Conservation (phyloP, 1,284 basidiomycete genomes). For the Pseudozyma sp. region DNA sequence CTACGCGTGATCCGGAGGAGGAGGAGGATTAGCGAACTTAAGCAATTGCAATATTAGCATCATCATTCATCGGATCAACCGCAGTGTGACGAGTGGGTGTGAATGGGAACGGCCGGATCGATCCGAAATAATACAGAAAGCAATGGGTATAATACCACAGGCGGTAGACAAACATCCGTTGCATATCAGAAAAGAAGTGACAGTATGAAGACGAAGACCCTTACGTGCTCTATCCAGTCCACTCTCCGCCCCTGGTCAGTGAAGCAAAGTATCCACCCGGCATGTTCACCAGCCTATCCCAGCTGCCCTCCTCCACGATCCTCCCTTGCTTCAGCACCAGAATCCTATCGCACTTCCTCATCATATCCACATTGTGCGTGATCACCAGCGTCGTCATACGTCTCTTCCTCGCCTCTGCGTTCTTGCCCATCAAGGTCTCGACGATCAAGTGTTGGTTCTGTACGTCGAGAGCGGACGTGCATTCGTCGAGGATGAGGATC, state of each 20-base stretch:
- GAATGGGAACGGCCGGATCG: neutral
- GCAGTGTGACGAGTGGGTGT: neutral
- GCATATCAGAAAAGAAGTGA: too few species aligned
- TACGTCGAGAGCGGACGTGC: constrained; percentile 86
- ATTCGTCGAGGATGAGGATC: constrained; percentile 92
- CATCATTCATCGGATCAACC: neutral
- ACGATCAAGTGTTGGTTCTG: constrained; percentile 72
- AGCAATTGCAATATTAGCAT: constrained; percentile 2
- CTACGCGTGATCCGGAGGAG: constrained; percentile 12
- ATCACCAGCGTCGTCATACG: constrained; percentile 84
- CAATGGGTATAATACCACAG: too few species aligned
- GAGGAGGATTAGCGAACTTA: constrained; percentile 9
- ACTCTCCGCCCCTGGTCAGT: constrained; percentile 87
- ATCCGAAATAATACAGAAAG: too few species aligned
- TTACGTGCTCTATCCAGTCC: constrained; percentile 71
- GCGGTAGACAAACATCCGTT: too few species aligned
- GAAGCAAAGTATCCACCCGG: constrained; percentile 81
- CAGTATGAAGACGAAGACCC: too few species aligned
- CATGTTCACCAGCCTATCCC: constrained; percentile 76
- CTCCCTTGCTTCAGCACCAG: constrained; percentile 82
- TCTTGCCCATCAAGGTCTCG: constrained; percentile 75
- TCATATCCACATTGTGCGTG: constrained; percentile 90
- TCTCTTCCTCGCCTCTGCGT: constrained; percentile 17
- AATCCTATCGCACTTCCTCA: constrained; percentile 91
- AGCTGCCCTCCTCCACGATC: constrained; percentile 83